These are phyloP conservation scores for Neopestalotiopsis sp. DNA, from an alignment of 2,329 filamentous ascomycete genomes.

Conservation along the genomic window DNA sequence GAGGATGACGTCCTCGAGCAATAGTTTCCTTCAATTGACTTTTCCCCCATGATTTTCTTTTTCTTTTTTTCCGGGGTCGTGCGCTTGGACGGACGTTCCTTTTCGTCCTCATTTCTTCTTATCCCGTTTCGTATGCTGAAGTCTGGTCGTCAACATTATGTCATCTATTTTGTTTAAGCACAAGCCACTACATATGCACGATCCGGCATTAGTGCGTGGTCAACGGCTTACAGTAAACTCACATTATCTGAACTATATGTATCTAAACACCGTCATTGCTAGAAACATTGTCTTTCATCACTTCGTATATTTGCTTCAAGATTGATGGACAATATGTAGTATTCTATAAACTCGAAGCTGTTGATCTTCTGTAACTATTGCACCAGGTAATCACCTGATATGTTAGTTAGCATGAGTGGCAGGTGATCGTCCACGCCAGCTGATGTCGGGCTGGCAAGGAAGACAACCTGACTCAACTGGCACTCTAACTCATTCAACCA, in stretches of 20 bases:
- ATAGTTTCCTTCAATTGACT: neutral
- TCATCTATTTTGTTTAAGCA: neutral
- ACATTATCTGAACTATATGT: too few relatives aligned
- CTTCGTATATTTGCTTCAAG: too few relatives aligned
- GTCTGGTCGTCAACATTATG: constrained; percentile 1
- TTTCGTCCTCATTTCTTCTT: neutral
- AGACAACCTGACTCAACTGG: neutral
- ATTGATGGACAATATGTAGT: too few relatives aligned
- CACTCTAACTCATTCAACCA: neutral
- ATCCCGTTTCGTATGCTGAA: neutral
- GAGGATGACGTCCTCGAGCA: neutral
- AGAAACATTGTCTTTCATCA: too few relatives aligned
- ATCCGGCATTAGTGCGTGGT: too few relatives aligned
- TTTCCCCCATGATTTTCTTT: neutral
- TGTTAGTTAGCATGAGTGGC: neutral
- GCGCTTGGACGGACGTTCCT: neutral
- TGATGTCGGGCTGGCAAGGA: neutral
- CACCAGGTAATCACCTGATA: neutral
- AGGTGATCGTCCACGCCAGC: neutral
- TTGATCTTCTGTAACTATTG: too few relatives aligned
- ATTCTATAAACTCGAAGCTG: too few relatives aligned
- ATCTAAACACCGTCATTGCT: too few relatives aligned
- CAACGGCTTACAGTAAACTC: too few relatives aligned
- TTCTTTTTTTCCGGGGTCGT: neutral
- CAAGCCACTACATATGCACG: neutral